Percentiles rank a stretch among this genome's conserved stretches.
Conservation (phyloP, 2,329 filamentous ascomycete genomes). For the Pezicula rhizophila region DNA sequence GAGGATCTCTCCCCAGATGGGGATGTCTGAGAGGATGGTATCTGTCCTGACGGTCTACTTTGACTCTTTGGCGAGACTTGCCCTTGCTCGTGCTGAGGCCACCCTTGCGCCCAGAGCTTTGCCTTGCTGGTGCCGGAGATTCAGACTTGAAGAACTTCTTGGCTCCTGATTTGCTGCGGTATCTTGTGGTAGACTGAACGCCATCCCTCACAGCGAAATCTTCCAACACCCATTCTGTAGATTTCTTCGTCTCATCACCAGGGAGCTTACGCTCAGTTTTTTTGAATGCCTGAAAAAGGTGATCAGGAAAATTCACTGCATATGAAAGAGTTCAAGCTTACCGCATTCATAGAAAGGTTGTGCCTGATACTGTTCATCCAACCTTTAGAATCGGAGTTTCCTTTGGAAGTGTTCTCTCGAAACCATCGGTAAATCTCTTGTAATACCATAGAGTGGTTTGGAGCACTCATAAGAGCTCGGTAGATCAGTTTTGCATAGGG, state of each 20-base stretch:
- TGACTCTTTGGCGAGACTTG: constrained; percentile 14
- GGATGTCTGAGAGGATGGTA: constrained; percentile 3
- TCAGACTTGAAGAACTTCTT: constrained; percentile 33
- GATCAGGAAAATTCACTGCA: neutral
- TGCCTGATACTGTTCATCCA: constrained; percentile 97
- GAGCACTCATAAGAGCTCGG: constrained; percentile 62
- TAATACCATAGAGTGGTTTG: constrained; percentile 66
- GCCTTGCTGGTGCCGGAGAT: constrained; percentile 27
- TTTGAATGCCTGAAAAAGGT: constrained; percentile 44
- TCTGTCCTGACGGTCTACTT: constrained; percentile 7
- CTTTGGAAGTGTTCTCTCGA: constrained; percentile 71
- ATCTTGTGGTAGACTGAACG: constrained; percentile 81
- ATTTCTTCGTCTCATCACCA: constrained; percentile 55
- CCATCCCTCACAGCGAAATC: constrained; percentile 62
- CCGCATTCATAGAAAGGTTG: constrained; percentile 92
- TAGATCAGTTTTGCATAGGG: constrained; percentile 83
- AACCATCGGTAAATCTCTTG: constrained; percentile 93
- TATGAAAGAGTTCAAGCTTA: constrained; percentile 42
- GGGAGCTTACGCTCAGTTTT: constrained; percentile 37
- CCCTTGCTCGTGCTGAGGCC: constrained; percentile 16
- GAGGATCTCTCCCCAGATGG: neutral
- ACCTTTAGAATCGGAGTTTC: constrained; percentile 55
- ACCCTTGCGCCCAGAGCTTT: constrained; percentile 19
- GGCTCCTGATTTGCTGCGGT: constrained; percentile 48
- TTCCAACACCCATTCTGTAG: constrained; percentile 71